Evolutionary conservation across 306 rosid genomes (phyloP).

Genomic region (Sicyos baderoa): DNA sequence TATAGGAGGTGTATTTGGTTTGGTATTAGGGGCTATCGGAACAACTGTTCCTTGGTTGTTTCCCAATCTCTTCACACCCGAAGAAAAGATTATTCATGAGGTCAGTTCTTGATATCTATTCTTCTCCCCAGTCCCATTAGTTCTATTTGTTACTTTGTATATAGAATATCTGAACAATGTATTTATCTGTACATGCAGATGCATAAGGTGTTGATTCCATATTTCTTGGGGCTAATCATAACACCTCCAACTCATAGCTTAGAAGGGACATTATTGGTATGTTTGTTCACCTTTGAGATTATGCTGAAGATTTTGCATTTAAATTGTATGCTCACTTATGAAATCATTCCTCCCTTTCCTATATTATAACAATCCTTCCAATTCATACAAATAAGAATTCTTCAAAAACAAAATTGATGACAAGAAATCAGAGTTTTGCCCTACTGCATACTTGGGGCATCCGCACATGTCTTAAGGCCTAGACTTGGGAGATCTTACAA

Average conservation of each 20-base stretch:
- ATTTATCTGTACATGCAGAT: slow-evolving; percentile 42
- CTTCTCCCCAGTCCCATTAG: slow-evolving; percentile 13
- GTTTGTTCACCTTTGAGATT: slow-evolving; percentile 16
- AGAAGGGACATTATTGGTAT: slow-evolving; percentile 90
- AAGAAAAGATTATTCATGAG: slow-evolving; percentile 65
- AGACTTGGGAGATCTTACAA: too few relatives aligned
- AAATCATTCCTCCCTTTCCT: too few relatives aligned
- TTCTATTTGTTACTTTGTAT: too few relatives aligned
- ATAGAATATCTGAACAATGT: slow-evolving; percentile 32
- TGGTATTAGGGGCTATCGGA: slow-evolving; percentile 58
- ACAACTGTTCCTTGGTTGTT: slow-evolving; percentile 67
- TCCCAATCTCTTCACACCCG: slow-evolving; percentile 68
- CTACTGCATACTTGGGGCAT: too few relatives aligned
- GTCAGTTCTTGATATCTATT: slow-evolving; percentile 47
- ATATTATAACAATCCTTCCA: not conserved
- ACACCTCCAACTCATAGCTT: slow-evolving; percentile 76
- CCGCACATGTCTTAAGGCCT: too few relatives aligned
- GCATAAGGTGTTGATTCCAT: slow-evolving; percentile 79
- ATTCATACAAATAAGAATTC: not conserved
- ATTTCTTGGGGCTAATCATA: slow-evolving; percentile 51
- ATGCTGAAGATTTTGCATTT: not conserved
- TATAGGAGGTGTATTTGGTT: slow-evolving; percentile 62
- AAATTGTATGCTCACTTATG: not conserved
- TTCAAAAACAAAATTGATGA: not conserved
- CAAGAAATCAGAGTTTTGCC: too few relatives aligned